phyloP scores from a whole-genome alignment of 805 yeast genomes.

The Wickerhamomyces alni region DNA sequence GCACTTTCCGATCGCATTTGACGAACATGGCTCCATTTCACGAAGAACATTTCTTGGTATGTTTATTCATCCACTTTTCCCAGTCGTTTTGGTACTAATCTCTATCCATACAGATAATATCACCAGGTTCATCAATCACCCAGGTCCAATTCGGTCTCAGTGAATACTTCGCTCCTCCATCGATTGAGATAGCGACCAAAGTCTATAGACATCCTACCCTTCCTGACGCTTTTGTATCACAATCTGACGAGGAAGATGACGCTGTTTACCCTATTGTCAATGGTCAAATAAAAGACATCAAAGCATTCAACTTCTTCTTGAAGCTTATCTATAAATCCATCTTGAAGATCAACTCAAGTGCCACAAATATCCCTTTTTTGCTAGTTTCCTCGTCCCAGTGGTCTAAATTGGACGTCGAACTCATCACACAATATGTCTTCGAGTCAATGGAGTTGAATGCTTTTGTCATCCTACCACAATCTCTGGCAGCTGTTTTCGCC shows the following conservation, averaged over 20 bases:
- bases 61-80: constrained; percentile 1
- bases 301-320: constrained; percentile 61
- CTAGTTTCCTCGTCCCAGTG: constrained; percentile 63
- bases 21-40: constrained; percentile 24
- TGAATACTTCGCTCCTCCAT: constrained; percentile 72
- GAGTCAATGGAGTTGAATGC: constrained; percentile 70
- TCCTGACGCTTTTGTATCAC: constrained; percentile 26
- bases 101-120: constrained; percentile 41
- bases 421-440: constrained; percentile 66
- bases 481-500: constrained; percentile 70
- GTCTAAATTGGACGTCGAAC: constrained; percentile 64
- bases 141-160: constrained; percentile 73
- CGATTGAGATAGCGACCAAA: constrained; percentile 67
- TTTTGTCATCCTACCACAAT: constrained; percentile 59
- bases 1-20: too few relatives aligned
- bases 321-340: constrained; percentile 44
- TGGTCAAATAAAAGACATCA: constrained; percentile 61
- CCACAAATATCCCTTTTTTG: constrained; percentile 58
- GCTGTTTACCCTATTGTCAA: constrained; percentile 57
- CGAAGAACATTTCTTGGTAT: constrained; percentile 21
- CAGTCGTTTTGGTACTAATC: constrained; percentile 1
- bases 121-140: constrained; percentile 75
- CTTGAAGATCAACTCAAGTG: constrained; percentile 23
- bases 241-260: constrained; percentile 27
- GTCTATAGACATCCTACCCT: constrained; percentile 47